These are phyloP conservation scores for Heracleum sosnowskyi DNA, from an alignment of 129 eudicot species.

Conservation along the genomic window DNA sequence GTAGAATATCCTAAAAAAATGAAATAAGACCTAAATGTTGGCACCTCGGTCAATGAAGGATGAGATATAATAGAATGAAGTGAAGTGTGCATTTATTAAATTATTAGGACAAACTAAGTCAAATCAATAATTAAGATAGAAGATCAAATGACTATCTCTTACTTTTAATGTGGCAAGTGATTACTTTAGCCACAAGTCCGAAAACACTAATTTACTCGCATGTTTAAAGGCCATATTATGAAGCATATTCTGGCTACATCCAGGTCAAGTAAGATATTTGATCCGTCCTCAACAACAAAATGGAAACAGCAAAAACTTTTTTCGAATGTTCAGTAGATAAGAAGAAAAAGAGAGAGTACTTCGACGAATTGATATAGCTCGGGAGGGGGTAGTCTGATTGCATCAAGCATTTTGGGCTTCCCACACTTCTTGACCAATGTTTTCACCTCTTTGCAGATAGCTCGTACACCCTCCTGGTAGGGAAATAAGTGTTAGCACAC, in stretches of 20 bases:
- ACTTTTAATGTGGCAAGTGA: background rate
- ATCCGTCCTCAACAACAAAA: background rate
- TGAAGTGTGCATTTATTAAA: background rate
- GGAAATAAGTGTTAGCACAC: constrained; percentile 1
- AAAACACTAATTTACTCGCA: too few relatives aligned
- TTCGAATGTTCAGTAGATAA: background rate
- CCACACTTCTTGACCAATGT: constrained; percentile 75
- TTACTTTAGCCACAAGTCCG: background rate
- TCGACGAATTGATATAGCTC: constrained; percentile 85
- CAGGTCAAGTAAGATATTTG: background rate
- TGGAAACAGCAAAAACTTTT: constrained; percentile 4
- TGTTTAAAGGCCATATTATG: too few relatives aligned
- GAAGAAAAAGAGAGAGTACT: constrained; percentile 40
- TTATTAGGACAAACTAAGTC: background rate
- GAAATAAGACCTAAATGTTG: background rate
- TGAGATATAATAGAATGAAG: background rate
- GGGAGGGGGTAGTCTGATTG: constrained; percentile 84
- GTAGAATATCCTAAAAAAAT: constrained; percentile 11
- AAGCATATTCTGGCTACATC: too few relatives aligned
- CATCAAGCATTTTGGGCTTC: constrained; percentile 93
- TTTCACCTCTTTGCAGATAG: constrained; percentile 77
- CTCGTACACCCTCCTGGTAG: constrained; percentile 69
- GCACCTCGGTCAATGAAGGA: background rate
- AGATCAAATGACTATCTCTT: background rate
- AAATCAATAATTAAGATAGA: background rate